Evolutionary conservation across 345 rosid genomes (phyloP).

Genomic region (Trapa incisa): DNA sequence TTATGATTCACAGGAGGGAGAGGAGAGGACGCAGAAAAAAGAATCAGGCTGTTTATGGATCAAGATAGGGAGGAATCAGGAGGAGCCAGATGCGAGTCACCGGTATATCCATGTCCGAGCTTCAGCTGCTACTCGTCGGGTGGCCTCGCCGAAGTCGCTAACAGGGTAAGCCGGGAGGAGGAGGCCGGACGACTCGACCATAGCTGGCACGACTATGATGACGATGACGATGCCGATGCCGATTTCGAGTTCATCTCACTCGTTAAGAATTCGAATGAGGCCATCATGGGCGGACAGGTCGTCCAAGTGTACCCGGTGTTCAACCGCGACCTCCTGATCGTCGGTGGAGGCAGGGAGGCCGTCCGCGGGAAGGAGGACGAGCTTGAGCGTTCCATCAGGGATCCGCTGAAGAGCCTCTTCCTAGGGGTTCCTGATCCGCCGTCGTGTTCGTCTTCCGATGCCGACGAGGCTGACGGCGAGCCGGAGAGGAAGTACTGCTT

Average conservation of each 20-base stretch:
- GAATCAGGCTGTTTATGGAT: neutral
- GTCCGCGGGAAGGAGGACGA: neutral
- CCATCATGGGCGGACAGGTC: neutral
- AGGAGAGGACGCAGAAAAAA: neutral
- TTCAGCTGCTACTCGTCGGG: slow-evolving; percentile 50
- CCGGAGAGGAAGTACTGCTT: slow-evolving; percentile 46
- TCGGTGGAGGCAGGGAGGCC: neutral
- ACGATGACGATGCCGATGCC: slow-evolving; percentile 18
- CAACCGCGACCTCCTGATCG: slow-evolving; percentile 31
- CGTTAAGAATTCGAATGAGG: slow-evolving; percentile 9
- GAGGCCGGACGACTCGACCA: neutral
- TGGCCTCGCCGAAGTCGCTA: slow-evolving; percentile 26
- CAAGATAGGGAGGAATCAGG: neutral
- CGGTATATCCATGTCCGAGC: slow-evolving; percentile 53
- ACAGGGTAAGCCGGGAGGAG: slow-evolving; percentile 20
- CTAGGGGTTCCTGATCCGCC: slow-evolving; percentile 27
- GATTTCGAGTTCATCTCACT: slow-evolving; percentile 46
- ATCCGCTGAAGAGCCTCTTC: slow-evolving; percentile 37
- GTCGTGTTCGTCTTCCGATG: slow-evolving; percentile 56
- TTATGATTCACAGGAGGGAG: no score
- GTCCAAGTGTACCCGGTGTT: slow-evolving; percentile 49
- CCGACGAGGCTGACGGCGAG: slow-evolving; percentile 45
- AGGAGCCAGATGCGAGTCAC: slow-evolving; percentile 1
- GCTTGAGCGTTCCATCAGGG: slow-evolving; percentile 11
- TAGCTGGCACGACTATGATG: slow-evolving; percentile 8